Base-by-base conservation (phyloP, 208 protist genomes). In the Leishmania guyanensis region DNA sequence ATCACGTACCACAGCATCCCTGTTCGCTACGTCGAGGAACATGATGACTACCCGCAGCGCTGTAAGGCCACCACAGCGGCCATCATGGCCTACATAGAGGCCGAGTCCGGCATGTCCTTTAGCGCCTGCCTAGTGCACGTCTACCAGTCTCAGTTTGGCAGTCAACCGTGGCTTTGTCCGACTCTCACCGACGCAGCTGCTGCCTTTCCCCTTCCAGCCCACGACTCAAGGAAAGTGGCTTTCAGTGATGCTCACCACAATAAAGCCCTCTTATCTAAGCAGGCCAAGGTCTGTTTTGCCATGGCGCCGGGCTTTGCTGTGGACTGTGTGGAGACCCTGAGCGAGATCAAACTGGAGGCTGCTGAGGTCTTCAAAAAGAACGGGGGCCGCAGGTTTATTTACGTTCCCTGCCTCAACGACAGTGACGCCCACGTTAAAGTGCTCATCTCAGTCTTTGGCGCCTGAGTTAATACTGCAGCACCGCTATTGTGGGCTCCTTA, bases 1-100 rank as follows among this genome's bases (percentile, higher is more conserved):
- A 43, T 86, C n/a, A 86, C 83, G n/a, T 91, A 88, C 64, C 88
- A 91, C 76, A 91, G 88, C 80, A 89, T 89, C 50, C 88, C 88
- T 6, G 33, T 75, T 1, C 80, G 80, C 16, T 88, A 89, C 75
- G 79, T 76, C 36, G 46, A 77, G 16, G 80, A 85, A 8, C 81
- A 86, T 60, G 88, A 91, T 60, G 85, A 86, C 69, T 89, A 91
- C 66, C 75, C 82, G 14, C 36, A 84, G 58, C 81, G 80, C 3
- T 91, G 85, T 54, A 51, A 73, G 50, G 77, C 74, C 17, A 91
- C 88, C 12, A 89, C 88, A 2, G 4, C 39, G 0, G 72, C 69
- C 0, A 58, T 88, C 36, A 68, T 51, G 54, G 72, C 69, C 17
- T 82, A 75, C 48, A 33, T 89, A 20, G 77, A 76, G 48, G 22